These are phyloP conservation scores for Opeltia flavorubescens DNA, from an alignment of 495 filamentous ascomycete species.

Conservation along the genomic window DNA sequence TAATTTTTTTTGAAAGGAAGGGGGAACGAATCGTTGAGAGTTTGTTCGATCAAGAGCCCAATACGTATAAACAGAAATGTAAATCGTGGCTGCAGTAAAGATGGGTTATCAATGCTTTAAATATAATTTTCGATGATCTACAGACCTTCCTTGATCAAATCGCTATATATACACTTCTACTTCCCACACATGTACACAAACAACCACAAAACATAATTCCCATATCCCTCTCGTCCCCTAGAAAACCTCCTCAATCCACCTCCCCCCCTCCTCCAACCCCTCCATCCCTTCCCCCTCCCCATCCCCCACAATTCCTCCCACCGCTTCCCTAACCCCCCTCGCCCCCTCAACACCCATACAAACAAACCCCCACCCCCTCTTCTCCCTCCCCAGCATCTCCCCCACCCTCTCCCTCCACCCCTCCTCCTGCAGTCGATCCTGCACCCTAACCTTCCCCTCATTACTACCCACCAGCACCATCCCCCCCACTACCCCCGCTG, in stretches of 20 bases:
- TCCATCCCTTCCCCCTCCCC: constrained; percentile 1
- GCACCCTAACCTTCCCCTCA: background rate
- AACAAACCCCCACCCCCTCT: constrained; percentile 5
- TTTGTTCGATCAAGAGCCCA: no score
- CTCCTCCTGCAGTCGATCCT: constrained; percentile 4
- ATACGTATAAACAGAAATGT: no score
- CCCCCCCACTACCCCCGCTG: background rate
- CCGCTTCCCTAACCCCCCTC: background rate
- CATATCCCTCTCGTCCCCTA: background rate
- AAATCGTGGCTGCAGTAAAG: no score
- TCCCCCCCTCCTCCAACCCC: no score
- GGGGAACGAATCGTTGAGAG: no score
- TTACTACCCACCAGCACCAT: constrained; percentile 3
- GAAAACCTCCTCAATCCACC: constrained; percentile 8
- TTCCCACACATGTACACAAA: no score
- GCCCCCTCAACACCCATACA: constrained; percentile 3
- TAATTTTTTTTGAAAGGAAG: no score
- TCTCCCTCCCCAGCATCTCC: background rate
- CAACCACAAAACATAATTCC: no score
- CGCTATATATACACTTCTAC: no score
- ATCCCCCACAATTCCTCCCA: constrained; percentile 2
- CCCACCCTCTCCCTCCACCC: background rate
- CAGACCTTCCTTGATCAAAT: no score
- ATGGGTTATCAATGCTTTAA: no score
- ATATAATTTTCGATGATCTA: no score